Evolutionary conservation across 192 early-diverging fungal species (phyloP), one percentile per base, ranked within the genome.

Genomic region (Linnemannia elongata): DNA sequence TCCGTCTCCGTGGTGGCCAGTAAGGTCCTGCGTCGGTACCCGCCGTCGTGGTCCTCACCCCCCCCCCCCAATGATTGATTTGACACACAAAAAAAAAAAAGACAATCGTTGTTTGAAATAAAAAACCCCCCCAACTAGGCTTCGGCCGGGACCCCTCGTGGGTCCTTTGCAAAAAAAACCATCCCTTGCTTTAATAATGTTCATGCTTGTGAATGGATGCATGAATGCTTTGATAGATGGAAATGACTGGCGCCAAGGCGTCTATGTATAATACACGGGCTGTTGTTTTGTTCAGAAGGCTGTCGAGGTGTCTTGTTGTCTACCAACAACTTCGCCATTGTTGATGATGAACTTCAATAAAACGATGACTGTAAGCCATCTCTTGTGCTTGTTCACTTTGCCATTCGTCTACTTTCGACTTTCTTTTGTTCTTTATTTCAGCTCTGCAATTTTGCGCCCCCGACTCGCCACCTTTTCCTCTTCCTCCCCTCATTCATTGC

Each of bases 1-100:
- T 96, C 33, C 94, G 95, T 88, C 92, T 96, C 78, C 95, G 95
- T 88, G 95, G 95, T 93, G 96, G 95, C 69, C 83, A 80, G 83
- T 85, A 80, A 80, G 36, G 52, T 24, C 60, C 0, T 30, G n/a
- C 60, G 60, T 66, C 10, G 68, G 39, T 24, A 13, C n/a, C 63
- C 30, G n/a, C 49, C 49, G 30, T 33, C 27, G n/a, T 4, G 47
- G 73, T 45, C 44, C 12, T 45, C 44, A 8, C 72, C 17, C 44
- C 7, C 13, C 74, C 73, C 44, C 33, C 30, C 30, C 49, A 33
- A 30, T 18, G 24, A 47, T 75, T 57, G 72, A 18, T 10, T 66
- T 33, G 27, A 12, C 60, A 66, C n/a, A 35, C 3, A 66, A 66
- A 72, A 72, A 71, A 71, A 72, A 72, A 22, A 20, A 52, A 52